Evolutionary conservation across 2,329 filamentous ascomycete species (phyloP).

Genomic region (Pyricularia sp.): DNA sequence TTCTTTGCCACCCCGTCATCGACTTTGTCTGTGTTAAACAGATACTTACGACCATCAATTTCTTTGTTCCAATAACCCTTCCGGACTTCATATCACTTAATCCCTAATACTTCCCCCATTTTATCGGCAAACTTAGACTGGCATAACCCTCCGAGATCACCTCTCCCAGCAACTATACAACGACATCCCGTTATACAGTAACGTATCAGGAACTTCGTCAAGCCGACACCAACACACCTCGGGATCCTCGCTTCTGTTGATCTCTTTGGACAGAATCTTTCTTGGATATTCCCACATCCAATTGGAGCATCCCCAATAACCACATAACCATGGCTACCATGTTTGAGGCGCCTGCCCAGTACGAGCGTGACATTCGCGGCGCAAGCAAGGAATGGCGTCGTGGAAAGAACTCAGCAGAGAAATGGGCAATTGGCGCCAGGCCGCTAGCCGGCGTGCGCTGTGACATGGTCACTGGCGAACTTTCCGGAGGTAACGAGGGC

Average conservation of each 20-base stretch:
- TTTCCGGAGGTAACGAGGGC: constrained; percentile 7
- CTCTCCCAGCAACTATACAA: not conserved
- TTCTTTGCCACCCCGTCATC: not conserved
- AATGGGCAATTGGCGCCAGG: constrained; percentile 28
- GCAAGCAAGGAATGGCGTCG: constrained; percentile 29
- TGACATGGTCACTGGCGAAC: constrained; percentile 8
- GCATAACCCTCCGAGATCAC: not conserved
- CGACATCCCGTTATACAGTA: not conserved
- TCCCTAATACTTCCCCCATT: not conserved
- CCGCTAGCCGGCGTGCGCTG: constrained; percentile 15
- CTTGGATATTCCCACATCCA: not conserved
- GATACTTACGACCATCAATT: not conserved
- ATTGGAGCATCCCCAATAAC: not conserved
- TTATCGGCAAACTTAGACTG: not conserved
- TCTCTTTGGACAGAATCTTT: not conserved
- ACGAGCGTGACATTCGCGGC: constrained; percentile 30
- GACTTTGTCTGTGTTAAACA: not conserved
- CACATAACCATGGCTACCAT: constrained; percentile 12
- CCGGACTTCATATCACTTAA: not conserved
- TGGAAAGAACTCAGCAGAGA: constrained; percentile 25
- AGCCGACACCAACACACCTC: not conserved
- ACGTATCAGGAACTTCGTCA: not conserved
- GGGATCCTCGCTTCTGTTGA: not conserved
- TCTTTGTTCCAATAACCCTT: not conserved
- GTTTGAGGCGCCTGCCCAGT: constrained; percentile 11